Evolutionary conservation across 345 rosid genomes (phyloP).

Genomic region (Excoecaria agallocha): DNA sequence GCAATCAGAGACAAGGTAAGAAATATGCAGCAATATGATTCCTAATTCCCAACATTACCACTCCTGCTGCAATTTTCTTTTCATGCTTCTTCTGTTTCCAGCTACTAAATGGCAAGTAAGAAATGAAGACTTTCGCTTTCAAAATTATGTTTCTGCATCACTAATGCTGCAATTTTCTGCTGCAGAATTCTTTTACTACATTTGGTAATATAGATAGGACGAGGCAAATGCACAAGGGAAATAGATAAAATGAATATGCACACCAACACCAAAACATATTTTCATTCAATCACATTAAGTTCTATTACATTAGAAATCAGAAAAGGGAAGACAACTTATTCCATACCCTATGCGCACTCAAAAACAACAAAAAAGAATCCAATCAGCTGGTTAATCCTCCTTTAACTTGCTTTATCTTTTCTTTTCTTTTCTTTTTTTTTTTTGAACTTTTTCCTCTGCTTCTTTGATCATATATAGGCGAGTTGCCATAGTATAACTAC

Average conservation of each 20-base stretch:
- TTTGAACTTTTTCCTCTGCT: constrained; percentile 16
- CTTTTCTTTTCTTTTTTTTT: no score
- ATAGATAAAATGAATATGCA: constrained; percentile 25
- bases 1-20: not conserved
- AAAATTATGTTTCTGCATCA: constrained; percentile 8
- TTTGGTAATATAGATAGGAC: not conserved
- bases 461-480: constrained; percentile 44
- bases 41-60: not conserved
- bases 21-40: not conserved
- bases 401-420: constrained; percentile 16
- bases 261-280: constrained; percentile 51
- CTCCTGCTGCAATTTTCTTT: not conserved
- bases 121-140: not conserved
- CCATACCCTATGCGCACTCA: constrained; percentile 53
- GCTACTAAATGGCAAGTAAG: not conserved
- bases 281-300: constrained; percentile 43
- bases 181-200: constrained; percentile 3
- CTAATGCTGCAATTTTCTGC: constrained; percentile 15
- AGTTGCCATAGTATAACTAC: constrained; percentile 59
- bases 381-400: constrained; percentile 55
- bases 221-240: constrained; percentile 11
- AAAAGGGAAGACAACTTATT: constrained; percentile 35
- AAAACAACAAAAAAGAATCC: constrained; percentile 37
- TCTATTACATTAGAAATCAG: constrained; percentile 52
- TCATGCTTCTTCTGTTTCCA: not conserved